Evolutionary conservation across 768 basidiomycete species (phyloP).

Genomic region (Podaxis sp.): DNA sequence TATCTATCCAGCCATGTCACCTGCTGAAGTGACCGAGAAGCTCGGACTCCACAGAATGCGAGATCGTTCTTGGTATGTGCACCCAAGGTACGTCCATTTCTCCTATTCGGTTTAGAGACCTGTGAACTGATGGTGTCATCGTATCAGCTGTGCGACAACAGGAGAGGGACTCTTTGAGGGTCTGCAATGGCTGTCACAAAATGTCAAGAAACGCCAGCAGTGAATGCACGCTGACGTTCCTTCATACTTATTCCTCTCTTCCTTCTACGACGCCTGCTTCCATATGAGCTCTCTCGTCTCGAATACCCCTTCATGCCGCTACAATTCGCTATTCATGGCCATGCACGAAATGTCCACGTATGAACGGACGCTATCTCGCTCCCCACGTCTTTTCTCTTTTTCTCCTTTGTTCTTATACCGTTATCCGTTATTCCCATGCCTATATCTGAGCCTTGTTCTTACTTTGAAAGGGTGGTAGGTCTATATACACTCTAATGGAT

Average conservation of each 20-base stretch:
- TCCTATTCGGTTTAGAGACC: not conserved
- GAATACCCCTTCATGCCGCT: constrained; percentile 35
- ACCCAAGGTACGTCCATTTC: constrained; percentile 75
- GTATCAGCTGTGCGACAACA: constrained; percentile 84
- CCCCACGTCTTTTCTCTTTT: constrained; percentile 28
- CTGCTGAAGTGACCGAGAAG: constrained; percentile 97
- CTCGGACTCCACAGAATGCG: constrained; percentile 94
- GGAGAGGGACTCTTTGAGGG: constrained; percentile 98
- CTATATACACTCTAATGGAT: constrained; percentile 19
- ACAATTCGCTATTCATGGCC: constrained; percentile 37
- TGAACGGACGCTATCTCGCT: constrained; percentile 31
- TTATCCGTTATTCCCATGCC: constrained; percentile 19
- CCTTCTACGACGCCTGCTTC: constrained; percentile 14
- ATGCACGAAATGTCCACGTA: constrained; percentile 40
- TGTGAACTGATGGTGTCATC: not conserved
- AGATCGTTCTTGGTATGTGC: constrained; percentile 98
- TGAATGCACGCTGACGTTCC: constrained; percentile 29
- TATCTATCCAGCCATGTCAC: constrained; percentile 83
- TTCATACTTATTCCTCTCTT: constrained; percentile 3
- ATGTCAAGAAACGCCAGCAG: constrained; percentile 90
- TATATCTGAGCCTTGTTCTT: constrained; percentile 21
- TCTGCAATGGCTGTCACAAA: constrained; percentile 95
- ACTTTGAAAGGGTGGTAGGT: constrained; percentile 17
- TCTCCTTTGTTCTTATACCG: constrained; percentile 19
- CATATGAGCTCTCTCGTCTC: constrained; percentile 24